phyloP scores from a whole-genome alignment of 2,329 filamentous ascomycete genomes.

The Fusarium solani-melongenae region DNA sequence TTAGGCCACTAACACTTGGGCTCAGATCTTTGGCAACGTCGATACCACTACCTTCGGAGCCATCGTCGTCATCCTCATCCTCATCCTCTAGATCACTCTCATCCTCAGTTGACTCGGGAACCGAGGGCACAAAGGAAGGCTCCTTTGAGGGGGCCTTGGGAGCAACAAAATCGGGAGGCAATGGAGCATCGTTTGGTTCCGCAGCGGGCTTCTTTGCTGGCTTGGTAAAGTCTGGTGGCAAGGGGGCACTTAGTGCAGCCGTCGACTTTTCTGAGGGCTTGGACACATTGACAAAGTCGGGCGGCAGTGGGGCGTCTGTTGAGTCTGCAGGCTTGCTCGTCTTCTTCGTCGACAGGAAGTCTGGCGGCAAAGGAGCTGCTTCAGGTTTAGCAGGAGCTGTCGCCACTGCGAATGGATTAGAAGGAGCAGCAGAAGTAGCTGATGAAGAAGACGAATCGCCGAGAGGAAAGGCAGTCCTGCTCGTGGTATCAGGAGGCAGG shows the following conservation, averaged over 20 bases:
- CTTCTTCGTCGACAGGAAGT: conserved; percentile 40
- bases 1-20: conserved; percentile 57
- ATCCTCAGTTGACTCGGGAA: conserved; percentile 51
- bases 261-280: conserved; percentile 25
- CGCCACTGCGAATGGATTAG: conserved; percentile 45
- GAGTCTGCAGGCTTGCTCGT: conserved; percentile 17
- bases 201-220: conserved; percentile 25
- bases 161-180: conserved; percentile 52
- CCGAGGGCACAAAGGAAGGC: conserved; percentile 48
- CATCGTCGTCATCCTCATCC: conserved; percentile 59
- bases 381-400: conserved; percentile 43
- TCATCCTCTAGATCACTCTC: conserved; percentile 53
- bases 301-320: conserved; percentile 47
- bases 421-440: conserved; percentile 51
- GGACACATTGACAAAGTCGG: conserved; percentile 44
- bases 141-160: conserved; percentile 48
- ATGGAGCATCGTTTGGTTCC: conserved; percentile 51
- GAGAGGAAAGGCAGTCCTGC: conserved; percentile 61
- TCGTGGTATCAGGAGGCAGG: conserved; percentile 66
- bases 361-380: conserved; percentile 59
- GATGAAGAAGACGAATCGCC: conserved; percentile 66
- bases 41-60: conserved; percentile 69
- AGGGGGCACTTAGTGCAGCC: conserved; percentile 15
- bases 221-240: conserved; percentile 26
- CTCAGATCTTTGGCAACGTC: conserved; percentile 74